Evolutionary conservation across 2,329 filamentous ascomycete species (phyloP), one percentile per base, ranked within the genome.

Genomic region (Fusarium annulatum): DNA sequence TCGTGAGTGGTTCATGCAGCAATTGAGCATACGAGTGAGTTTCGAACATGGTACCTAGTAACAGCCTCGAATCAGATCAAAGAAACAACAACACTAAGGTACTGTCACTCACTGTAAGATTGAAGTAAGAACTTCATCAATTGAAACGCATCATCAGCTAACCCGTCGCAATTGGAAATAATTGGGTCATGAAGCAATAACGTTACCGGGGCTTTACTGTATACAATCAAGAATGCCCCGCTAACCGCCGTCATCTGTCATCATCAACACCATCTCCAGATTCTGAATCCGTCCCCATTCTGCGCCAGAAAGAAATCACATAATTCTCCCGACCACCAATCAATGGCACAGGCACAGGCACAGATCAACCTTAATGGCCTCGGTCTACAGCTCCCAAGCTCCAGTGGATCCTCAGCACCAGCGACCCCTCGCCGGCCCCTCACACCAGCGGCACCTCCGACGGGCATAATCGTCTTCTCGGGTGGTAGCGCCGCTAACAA

Each of bases 401-500:
- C 66, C 52, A 70, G 74, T 68, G 76, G 76, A 67, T 61, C 74
- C 38, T 60, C 71, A 26, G 73, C 71, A 53, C 33, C 61, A n/a
- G 49, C 62, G 28, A 71, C 69, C 21, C 60, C 71, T 57, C 61
- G 65, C 16, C 74, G 73, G 53, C 48, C 76, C 33, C 57, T 72
- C 18, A 78, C 42, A 7, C 34, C 64, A 43, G 48, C 62, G 49
- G 36, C 33, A 34, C 46, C 60, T 33, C 74, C 71, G 11, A 72
- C 67, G 41, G 82, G 81, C 67, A 91, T 97, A 65, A 94, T 95
- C 28, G 92, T 97, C 57, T 96, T 98, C 82, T 97, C 95, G 2
- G 95, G 95, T 43, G 95, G 95, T 60, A 97, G 94, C 75, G 96
- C 95, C n/a, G 95, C 96, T 10, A 98, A 98, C 80, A 97, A 89